These are phyloP conservation scores for Ascoidea tarda DNA, from an alignment of 805 yeast genomes.

Conservation along the genomic window DNA sequence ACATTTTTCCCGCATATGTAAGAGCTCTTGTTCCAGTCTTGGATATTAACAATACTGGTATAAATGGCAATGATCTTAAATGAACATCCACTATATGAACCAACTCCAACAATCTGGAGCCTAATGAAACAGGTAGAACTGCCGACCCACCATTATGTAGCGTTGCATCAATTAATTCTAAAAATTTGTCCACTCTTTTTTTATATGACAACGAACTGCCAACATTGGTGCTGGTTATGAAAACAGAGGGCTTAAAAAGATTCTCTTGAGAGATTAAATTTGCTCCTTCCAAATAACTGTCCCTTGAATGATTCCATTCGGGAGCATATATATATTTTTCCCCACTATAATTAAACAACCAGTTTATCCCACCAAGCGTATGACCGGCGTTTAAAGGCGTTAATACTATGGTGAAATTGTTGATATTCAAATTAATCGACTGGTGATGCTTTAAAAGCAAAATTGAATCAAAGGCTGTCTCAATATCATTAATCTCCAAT, in stretches of 20 bases:
- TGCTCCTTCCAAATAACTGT: slow-evolving; percentile 68
- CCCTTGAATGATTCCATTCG: slow-evolving; percentile 90
- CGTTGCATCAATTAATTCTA: slow-evolving; percentile 49
- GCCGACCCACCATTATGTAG: slow-evolving; percentile 58
- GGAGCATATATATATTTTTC: slow-evolving; percentile 84
- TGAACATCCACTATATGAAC: slow-evolving; percentile 60
- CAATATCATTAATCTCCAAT: slow-evolving; percentile 61
- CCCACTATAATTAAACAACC: slow-evolving; percentile 61
- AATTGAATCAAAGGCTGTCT: slow-evolving; percentile 63
- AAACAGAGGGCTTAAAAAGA: slow-evolving; percentile 57
- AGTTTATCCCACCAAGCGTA: slow-evolving; percentile 83
- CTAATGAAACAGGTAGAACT: slow-evolving; percentile 66
- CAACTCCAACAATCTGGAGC: slow-evolving; percentile 73
- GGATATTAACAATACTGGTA: slow-evolving; percentile 67
- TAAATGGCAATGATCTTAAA: slow-evolving; percentile 22
- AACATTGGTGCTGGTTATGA: slow-evolving; percentile 56
- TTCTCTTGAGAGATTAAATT: slow-evolving; percentile 40
- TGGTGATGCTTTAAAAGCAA: slow-evolving; percentile 68
- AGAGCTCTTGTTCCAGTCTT: slow-evolving; percentile 67
- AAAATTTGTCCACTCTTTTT: slow-evolving; percentile 47
- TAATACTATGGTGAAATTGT: slow-evolving; percentile 24
- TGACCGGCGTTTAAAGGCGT: slow-evolving; percentile 90
- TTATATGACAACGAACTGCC: slow-evolving; percentile 54
- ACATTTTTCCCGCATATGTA: slow-evolving; percentile 73
- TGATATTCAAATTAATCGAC: slow-evolving; percentile 36